Percentiles rank a stretch among this genome's conserved stretches.
Evolutionary conservation across 345 rosid genomes (phyloP).

Genomic region (Hypericum androsaemum): DNA sequence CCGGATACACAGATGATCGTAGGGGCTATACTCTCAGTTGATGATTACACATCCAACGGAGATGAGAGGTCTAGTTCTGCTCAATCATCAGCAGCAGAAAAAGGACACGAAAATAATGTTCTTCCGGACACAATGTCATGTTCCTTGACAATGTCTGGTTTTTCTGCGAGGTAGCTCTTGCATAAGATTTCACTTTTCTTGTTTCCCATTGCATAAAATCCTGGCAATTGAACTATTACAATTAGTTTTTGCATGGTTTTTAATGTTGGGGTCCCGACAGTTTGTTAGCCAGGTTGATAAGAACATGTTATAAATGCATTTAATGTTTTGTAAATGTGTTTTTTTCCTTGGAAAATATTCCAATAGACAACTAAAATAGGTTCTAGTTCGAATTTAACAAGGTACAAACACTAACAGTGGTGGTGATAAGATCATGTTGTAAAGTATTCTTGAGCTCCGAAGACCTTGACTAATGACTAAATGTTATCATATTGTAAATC

Average conservation of each 20-base stretch:
- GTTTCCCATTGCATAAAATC: slow-evolving; percentile 21
- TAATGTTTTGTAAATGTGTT: no score
- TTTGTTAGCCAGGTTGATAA: no score
- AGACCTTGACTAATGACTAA: no score
- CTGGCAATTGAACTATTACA: slow-evolving; percentile 1
- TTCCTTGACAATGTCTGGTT: slow-evolving; percentile 31
- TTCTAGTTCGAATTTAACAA: no score
- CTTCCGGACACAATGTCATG: slow-evolving; percentile 26
- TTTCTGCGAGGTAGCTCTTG: slow-evolving; percentile 46
- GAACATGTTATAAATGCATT: no score
- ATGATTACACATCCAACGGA: slow-evolving; percentile 21
- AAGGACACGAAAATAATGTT: slow-evolving; percentile 11
- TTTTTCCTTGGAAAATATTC: no score
- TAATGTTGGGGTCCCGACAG: no score
- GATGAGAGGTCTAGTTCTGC: background rate
- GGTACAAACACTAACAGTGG: no score
- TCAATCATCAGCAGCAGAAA: slow-evolving; percentile 18
- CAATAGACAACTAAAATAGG: no score
- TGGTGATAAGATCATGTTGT: no score
- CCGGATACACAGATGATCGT: slow-evolving; percentile 59
- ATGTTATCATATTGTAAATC: no score
- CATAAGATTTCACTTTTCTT: background rate
- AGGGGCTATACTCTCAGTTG: slow-evolving; percentile 50
- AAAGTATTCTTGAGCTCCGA: no score
- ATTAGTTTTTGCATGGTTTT: background rate